These are phyloP conservation scores for Globisporangium acanthophoron DNA, from an alignment of 352 stramenopile genomes.

Conservation along the genomic window DNA sequence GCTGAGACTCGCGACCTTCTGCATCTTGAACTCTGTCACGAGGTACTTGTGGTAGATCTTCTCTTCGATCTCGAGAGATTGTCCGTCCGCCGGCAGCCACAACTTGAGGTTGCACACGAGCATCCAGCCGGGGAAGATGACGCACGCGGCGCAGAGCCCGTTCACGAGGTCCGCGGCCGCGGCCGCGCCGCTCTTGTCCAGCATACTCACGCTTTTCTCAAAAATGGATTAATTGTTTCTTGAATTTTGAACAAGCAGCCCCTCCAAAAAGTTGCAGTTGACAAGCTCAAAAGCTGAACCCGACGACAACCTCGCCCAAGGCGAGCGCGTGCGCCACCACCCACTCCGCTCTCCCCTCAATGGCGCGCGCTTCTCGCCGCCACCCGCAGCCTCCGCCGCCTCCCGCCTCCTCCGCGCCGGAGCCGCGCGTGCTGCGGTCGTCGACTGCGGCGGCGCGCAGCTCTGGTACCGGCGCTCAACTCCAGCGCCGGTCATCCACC, in stretches of 20 bases:
- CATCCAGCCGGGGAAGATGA: slow-evolving; percentile 45
- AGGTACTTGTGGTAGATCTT: slow-evolving; percentile 71
- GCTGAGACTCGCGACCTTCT: slow-evolving; percentile 54
- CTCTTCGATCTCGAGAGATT: slow-evolving; percentile 48
- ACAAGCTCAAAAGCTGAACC: too few species aligned
- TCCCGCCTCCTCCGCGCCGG: background rate
- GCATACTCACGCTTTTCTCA: slow-evolving; percentile 20
- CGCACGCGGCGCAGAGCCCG: slow-evolving; percentile 34
- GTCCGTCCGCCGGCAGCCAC: slow-evolving; percentile 48
- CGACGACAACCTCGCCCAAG: too few species aligned
- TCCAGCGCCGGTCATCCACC: background rate
- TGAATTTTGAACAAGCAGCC: too few species aligned
- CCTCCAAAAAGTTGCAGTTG: too few species aligned
- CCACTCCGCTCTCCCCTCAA: too few species aligned
- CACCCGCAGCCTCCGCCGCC: background rate
- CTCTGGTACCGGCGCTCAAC: background rate
- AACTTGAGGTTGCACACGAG: slow-evolving; percentile 38
- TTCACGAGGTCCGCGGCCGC: slow-evolving; percentile 31
- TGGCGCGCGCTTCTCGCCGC: too few species aligned
- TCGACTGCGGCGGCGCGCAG: background rate
- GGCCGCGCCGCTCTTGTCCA: slow-evolving; percentile 23
- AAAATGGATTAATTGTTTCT: too few species aligned
- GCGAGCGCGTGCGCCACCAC: too few species aligned
- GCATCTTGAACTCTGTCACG: slow-evolving; percentile 42
- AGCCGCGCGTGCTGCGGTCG: background rate